Conservation (phyloP, 2,329 filamentous ascomycete species). For the Xylaria sp. region DNA sequence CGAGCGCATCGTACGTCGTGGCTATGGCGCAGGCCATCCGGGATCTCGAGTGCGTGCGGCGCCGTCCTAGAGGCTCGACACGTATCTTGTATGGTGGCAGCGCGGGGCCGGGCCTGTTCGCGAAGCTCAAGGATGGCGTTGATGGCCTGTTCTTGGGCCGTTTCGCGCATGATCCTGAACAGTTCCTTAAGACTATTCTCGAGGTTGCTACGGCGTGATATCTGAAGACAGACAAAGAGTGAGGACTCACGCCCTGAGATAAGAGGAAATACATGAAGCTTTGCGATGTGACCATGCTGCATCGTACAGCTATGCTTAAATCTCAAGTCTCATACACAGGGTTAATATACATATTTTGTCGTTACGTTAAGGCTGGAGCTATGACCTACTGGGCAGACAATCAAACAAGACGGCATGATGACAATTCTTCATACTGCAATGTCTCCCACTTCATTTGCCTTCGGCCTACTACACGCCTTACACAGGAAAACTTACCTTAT, state of each 20-base stretch:
- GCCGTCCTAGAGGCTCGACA: slow-evolving; percentile 59
- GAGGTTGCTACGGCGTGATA: slow-evolving; percentile 64
- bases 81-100: slow-evolving; percentile 84
- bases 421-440: too few species aligned
- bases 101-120: slow-evolving; percentile 79
- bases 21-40: slow-evolving; percentile 71
- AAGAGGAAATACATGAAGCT: neutral
- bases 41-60: slow-evolving; percentile 54
- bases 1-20: slow-evolving; percentile 73
- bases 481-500: neutral
- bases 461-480: too few species aligned
- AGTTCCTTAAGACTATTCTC: slow-evolving; percentile 72
- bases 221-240: too few species aligned
- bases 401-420: too few species aligned
- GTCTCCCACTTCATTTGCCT: too few species aligned
- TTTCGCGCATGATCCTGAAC: slow-evolving; percentile 78
- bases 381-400: too few species aligned
- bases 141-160: slow-evolving; percentile 83
- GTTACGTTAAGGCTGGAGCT: neutral
- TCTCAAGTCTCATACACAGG: neutral
- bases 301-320: neutral
- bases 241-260: neutral
- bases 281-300: too few species aligned
- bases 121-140: slow-evolving; percentile 68
- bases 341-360: too few species aligned